Base-by-base conservation (phyloP, 352 stramenopile genomes). In the Blastocystis sp. region DNA sequence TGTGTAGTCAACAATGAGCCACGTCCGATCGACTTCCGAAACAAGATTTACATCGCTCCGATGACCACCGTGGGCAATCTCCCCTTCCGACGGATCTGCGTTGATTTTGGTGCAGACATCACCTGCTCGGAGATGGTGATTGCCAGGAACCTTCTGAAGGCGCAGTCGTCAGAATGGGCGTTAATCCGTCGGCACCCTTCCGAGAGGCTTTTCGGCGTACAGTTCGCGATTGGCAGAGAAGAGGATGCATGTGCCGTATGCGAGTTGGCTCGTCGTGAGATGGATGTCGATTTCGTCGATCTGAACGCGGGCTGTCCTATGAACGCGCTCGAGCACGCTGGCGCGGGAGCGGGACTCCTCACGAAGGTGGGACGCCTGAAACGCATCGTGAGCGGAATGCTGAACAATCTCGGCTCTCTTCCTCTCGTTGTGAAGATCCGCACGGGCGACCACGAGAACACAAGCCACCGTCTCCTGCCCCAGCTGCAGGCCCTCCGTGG, bases 31-130 rank as follows among this genome's bases (percentile, higher is more conserved):
- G 71, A 81, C 66, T 81, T 81, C 60, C 71, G 53, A 34, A 93
- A 94, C 86, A 98, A 99, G 90, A 96, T 99, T 40, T 99, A 99
- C 91, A 92, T 99, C 34, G 97, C 96, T 7, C 97, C 97, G 9
- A 92, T 99, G 14, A 99, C 97, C 38, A 99, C 97, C 1, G 95
- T 99, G 0, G 97, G 97, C n/a, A 99, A 99, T 90, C 90, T 99
- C 45, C 97, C 97, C 4, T 99, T 98, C 45, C 56, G 71, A 81
- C 88, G 66, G 92, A 96, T 3, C 92, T 99, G 64, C 92, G 98
- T 90, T 92, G 91, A 97, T 65, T 96, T 94, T 52, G 96, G 96
- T 62, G 97, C 97, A 38, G 97, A 99, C 90, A 98, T 99, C 89
- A 99, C 97, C 41, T 98, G 95, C 89, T 96, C 96, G 65, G 97